Evolutionary conservation across 345 rosid genomes (phyloP).

Genomic region (Mallotus nudiflorus): DNA sequence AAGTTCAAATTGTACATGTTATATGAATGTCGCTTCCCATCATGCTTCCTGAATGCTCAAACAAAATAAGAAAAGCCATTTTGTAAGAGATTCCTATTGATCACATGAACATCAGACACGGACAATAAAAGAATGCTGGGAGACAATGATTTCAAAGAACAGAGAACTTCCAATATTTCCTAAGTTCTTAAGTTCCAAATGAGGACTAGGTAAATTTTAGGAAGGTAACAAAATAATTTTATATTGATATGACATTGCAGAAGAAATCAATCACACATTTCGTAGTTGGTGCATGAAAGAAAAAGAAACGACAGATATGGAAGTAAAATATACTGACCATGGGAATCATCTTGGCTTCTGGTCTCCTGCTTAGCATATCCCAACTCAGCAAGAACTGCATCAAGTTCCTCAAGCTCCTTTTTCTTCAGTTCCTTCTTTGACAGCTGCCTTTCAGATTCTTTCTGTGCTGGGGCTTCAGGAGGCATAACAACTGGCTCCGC

Average conservation of each 20-base stretch:
- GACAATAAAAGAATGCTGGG: background rate
- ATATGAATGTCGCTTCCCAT: background rate
- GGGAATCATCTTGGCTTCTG: no score
- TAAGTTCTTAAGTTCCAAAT: background rate
- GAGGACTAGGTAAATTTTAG: background rate
- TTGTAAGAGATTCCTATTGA: background rate
- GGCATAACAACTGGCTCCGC: no score
- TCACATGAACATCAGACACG: background rate
- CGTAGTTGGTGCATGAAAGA: no score
- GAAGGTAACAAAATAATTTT: background rate
- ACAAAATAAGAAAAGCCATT: background rate
- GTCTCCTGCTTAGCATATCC: no score
- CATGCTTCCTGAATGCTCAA: background rate
- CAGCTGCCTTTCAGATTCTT: no score
- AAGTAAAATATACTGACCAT: background rate
- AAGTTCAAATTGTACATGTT: background rate
- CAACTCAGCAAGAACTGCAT: no score
- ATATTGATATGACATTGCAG: background rate
- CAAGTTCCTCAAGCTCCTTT: no score
- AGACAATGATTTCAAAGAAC: background rate
- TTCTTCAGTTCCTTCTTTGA: no score
- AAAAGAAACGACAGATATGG: background rate
- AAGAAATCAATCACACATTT: no score
- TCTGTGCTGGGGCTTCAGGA: no score
- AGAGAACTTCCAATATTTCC: background rate